Percentiles rank a stretch among this genome's conserved stretches.
Evolutionary conservation across 139 green algal species (phyloP).

Genomic region (Picochlorum costavermella): DNA sequence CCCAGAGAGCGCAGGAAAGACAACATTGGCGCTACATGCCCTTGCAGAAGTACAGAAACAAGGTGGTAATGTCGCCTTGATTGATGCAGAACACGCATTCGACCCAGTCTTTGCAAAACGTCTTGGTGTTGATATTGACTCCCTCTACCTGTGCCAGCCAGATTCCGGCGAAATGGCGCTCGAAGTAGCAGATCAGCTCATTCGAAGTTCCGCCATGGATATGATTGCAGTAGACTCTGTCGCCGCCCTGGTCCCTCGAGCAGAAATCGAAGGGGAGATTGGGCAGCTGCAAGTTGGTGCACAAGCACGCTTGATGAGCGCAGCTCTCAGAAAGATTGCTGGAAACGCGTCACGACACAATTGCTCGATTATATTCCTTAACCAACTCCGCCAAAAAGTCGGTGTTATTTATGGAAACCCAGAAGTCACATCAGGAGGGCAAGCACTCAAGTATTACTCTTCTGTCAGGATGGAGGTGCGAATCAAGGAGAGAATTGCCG

Average conservation of each 20-base stretch:
- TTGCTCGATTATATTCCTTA: conserved; percentile 88
- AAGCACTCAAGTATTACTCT: conserved; percentile 94
- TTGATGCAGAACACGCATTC: conserved; percentile 94
- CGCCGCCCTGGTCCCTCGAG: conserved; percentile 73
- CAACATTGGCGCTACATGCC: conserved; percentile 87
- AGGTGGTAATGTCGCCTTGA: conserved; percentile 60
- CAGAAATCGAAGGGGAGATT: conserved; percentile 91
- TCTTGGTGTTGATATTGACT: conserved; percentile 59
- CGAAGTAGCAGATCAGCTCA: conserved; percentile 75
- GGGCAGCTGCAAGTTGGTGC: conserved; percentile 57
- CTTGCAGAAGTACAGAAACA: conserved; percentile 75
- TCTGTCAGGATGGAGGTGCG: conserved; percentile 56
- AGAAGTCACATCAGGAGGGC: conserved; percentile 83
- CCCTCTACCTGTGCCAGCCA: conserved; percentile 64
- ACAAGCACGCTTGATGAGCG: conserved; percentile 91
- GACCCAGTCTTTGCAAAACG: conserved; percentile 71
- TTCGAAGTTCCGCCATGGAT: conserved; percentile 57
- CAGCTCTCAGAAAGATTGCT: conserved; percentile 83
- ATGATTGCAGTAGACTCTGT: conserved; percentile 91
- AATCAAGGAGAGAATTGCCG: conserved; percentile 56
- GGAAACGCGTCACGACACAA: conserved; percentile 61
- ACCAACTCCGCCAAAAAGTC: conserved; percentile 89
- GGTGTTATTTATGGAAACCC: conserved; percentile 88
- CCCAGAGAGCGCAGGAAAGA: conserved; percentile 90
- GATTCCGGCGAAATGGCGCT: conserved; percentile 75